Conservation (phyloP, 441 rosid genomes). For the Populus hybrid region DNA sequence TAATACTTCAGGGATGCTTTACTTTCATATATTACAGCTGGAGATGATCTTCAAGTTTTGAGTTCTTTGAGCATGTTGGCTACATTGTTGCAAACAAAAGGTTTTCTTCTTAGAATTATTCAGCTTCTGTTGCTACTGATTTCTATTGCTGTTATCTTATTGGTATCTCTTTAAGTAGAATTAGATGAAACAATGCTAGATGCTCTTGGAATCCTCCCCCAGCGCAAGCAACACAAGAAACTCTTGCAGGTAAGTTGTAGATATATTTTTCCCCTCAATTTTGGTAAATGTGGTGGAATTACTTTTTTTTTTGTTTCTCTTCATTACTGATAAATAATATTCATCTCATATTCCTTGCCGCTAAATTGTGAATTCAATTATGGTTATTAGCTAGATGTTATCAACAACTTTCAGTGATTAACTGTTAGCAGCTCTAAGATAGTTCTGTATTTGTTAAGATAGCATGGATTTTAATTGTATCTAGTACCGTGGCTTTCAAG, state of each 20-base stretch:
- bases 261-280: constrained; percentile 13
- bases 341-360: not conserved
- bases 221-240: constrained; percentile 94
- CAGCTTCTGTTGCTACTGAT: constrained; percentile 10
- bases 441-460: not conserved
- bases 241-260: constrained; percentile 71
- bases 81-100: constrained; percentile 98
- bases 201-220: constrained; percentile 98
- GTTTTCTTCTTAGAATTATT: constrained; percentile 42
- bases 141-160: constrained; percentile 29
- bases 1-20: constrained; percentile 65
- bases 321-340: not conserved
- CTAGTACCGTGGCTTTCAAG: not conserved
- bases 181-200: constrained; percentile 97
- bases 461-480: not conserved
- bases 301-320: not conserved
- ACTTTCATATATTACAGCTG: constrained; percentile 63
- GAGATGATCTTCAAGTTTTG: constrained; percentile 76
- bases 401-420: not conserved
- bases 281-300: not conserved
- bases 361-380: constrained; percentile 6
- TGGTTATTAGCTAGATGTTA: not conserved
- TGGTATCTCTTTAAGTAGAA: constrained; percentile 47
- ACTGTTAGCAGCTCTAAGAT: not conserved
- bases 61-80: constrained; percentile 93